Conservation (phyloP, 2,329 filamentous ascomycete genomes). For the Aspergillus transmontanensis region DNA sequence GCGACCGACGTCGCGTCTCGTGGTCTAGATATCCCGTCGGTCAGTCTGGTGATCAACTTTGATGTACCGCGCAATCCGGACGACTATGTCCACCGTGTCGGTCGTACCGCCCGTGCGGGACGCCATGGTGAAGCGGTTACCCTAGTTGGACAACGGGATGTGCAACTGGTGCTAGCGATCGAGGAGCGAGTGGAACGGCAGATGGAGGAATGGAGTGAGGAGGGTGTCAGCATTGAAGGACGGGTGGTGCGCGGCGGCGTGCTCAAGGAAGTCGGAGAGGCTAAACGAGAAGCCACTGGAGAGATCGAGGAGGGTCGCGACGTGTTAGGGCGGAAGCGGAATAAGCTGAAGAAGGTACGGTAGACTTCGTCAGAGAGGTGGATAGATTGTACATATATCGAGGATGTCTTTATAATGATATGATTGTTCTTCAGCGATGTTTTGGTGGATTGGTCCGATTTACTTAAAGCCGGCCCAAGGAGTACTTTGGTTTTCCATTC, state of each 20-base stretch:
- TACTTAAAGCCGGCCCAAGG: background rate
- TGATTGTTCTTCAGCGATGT: background rate
- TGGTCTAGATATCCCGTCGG: conserved; percentile 92
- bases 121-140: conserved; percentile 80
- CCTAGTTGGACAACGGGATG: conserved; percentile 89
- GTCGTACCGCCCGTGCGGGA: conserved; percentile 91
- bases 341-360: conserved; percentile 47
- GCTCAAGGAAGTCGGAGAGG: conserved; percentile 88
- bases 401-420: conserved; percentile 3
- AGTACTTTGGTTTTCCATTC: background rate
- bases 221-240: conserved; percentile 91
- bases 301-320: conserved; percentile 92
- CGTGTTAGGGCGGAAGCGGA: conserved; percentile 77
- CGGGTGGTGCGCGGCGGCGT: conserved; percentile 76
- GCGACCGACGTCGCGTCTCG: conserved; percentile 93
- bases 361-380: conserved; percentile 19
- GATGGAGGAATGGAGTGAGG: conserved; percentile 84
- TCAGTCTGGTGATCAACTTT: conserved; percentile 89
- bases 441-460: background rate
- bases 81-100: conserved; percentile 96
- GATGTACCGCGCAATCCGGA: conserved; percentile 95
- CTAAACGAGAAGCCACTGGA: conserved; percentile 87
- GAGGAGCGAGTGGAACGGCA: conserved; percentile 76
- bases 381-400: conserved; percentile 1
- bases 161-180: conserved; percentile 86